Evolutionary conservation across 495 filamentous ascomycete genomes (phyloP), one percentile per base, ranked within the genome.

Genomic region (Talaromyces adpressus): DNA sequence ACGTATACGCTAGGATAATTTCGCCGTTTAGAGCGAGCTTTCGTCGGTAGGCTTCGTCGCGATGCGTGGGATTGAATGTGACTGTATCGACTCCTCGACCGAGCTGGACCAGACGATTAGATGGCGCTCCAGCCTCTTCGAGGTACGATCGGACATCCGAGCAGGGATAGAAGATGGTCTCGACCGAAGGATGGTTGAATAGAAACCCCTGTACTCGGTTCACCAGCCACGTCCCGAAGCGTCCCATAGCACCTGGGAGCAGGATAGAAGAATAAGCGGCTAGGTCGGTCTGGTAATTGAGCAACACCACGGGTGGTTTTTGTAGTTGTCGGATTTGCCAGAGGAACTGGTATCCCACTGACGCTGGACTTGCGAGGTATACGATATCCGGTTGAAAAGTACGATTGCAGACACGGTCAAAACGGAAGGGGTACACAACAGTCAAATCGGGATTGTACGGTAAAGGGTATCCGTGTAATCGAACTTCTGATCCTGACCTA

Each of bases 201-300:
- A 89, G 73, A 62, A 82, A 85, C 5, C 83, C 82, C 64, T 87
- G 83, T 0, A 86, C 84, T 0, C 72, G 66, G 14, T 78, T 74
- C 61, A 87, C 79, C 25, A 85, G 69, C 68, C 75, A 80, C 45
- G 84, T 82, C 5, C 82, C 85, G 54, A 84, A 79, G 7, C 65
- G 66, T 61, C 82, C 81, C 18, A 89, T 73, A 1, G 83, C 83
- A 32, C 75, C 70, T 0, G 84, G 84, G 52, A 89, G 84, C 29
- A 89, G 72, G 62, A 89, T 83, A 59, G 80, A 78, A 67, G 81
- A 81, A 65, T 89, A 89, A 12, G 84, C 82, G 0, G 84, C 82
- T 6, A 89, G 74, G 69, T 89, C 85, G 0, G 85, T 89, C 67
- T 89, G 85, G 66, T 86, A 87, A 68, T 87, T 89, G 63, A 85